These are phyloP conservation scores for Camelina sativa DNA, from an alignment of 345 rosid species.

Conservation along the genomic window DNA sequence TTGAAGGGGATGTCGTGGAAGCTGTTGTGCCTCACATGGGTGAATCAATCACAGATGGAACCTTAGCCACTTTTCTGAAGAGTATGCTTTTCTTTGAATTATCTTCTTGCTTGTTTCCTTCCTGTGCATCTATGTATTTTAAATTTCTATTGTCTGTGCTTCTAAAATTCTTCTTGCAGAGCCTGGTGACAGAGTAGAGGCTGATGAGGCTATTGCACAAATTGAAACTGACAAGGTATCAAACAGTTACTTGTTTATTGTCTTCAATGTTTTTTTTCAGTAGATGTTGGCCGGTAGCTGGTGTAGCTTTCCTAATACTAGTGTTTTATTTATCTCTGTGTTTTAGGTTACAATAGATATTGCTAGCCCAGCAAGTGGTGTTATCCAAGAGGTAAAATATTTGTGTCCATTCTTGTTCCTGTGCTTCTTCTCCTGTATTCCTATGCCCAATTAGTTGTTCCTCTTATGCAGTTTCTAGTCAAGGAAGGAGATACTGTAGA, in stretches of 20 bases:
- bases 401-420: constrained; percentile 20
- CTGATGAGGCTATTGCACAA: constrained; percentile 92
- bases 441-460: not conserved
- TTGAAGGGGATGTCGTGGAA: constrained; percentile 68
- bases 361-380: constrained; percentile 85
- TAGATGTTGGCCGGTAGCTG: constrained; percentile 3
- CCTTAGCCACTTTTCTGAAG: constrained; percentile 73
- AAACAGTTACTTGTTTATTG: not conserved
- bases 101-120: constrained; percentile 4
- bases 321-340: constrained; percentile 24
- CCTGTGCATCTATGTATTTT: not conserved
- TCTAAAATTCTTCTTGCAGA: constrained; percentile 50
- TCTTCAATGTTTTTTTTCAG: constrained; percentile 5
- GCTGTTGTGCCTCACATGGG: constrained; percentile 92
- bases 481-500: constrained; percentile 98
- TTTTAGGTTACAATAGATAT: constrained; percentile 83
- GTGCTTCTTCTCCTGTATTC: constrained; percentile 1
- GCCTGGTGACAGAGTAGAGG: constrained; percentile 91
- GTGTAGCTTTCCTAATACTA: constrained; percentile 28
- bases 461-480: constrained; percentile 62
- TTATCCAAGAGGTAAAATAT: constrained; percentile 65
- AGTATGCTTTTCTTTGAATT: constrained; percentile 50
- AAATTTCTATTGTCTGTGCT: not conserved
- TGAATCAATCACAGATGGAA: constrained; percentile 91
- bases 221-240: constrained; percentile 96